Evolutionary conservation across 2,329 filamentous ascomycete genomes (phyloP).

Genomic region (Lomentospora prolificans): DNA sequence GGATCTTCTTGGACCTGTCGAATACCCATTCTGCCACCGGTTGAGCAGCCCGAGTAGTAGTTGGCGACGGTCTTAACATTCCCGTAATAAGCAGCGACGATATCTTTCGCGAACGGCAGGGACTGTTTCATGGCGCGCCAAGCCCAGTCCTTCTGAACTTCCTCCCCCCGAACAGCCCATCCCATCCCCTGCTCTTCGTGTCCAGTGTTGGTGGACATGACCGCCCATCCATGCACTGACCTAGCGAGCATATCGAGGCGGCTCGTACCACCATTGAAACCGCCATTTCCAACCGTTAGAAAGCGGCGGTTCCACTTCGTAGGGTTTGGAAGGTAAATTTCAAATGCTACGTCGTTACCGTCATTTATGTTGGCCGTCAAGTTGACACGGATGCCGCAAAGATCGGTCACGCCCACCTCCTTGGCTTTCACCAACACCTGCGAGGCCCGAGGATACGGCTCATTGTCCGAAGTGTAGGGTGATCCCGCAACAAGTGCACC

Average conservation of each 20-base stretch:
- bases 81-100: conserved; percentile 38
- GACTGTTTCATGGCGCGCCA: conserved; percentile 1
- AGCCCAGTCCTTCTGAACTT: conserved; percentile 1
- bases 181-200: conserved; percentile 7
- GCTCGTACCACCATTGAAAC: conserved; percentile 23
- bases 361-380: not conserved
- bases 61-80: conserved; percentile 17
- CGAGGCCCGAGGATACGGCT: not conserved
- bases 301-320: not conserved
- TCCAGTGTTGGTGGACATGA: conserved; percentile 17
- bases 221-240: conserved; percentile 12
- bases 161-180: not conserved
- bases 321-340: not conserved
- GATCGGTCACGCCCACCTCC: not conserved
- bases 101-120: conserved; percentile 29
- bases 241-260: conserved; percentile 17
- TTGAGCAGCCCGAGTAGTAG: conserved; percentile 40
- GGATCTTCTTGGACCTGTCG: conserved; percentile 36
- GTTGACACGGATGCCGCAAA: conserved; percentile 1
- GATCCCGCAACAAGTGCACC: not conserved
- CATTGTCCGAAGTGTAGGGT: not conserved
- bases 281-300: not conserved
- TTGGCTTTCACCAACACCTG: not conserved
- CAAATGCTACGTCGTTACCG: not conserved
- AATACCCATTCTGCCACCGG: conserved; percentile 40